These are phyloP conservation scores for Tribonema minus DNA, from an alignment of 108 stramenopile species.

Conservation along the genomic window DNA sequence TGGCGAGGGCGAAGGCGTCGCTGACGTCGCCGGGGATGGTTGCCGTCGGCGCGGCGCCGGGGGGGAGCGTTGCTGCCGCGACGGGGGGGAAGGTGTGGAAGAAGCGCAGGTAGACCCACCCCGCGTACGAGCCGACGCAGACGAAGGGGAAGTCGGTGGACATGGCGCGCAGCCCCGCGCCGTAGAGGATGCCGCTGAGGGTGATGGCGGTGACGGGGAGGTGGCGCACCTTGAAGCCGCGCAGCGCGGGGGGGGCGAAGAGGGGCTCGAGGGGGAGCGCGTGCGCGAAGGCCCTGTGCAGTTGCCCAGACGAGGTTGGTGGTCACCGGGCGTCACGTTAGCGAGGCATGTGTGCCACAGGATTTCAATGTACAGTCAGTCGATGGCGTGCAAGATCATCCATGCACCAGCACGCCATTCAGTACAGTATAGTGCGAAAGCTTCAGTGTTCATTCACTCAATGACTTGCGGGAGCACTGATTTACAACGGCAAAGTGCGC, in stretches of 20 bases:
- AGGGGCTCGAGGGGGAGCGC: neutral
- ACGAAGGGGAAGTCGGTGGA: slow-evolving; percentile 28
- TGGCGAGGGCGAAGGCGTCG: slow-evolving; percentile 9
- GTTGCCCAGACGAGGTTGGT: no score
- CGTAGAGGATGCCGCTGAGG: neutral
- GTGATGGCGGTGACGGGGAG: neutral
- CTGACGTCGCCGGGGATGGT: slow-evolving; percentile 20
- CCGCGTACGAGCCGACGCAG: slow-evolving; percentile 5
- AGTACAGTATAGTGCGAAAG: no score
- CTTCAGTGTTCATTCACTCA: no score
- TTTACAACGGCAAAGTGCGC: no score
- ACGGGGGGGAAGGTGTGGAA: neutral
- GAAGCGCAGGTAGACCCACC: slow-evolving; percentile 38
- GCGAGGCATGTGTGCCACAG: no score
- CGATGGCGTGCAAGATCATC: no score
- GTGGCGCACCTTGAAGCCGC: neutral
- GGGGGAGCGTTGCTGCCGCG: neutral
- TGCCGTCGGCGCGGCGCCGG: no score
- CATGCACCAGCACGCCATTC: no score
- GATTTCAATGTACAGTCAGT: no score
- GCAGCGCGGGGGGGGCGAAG: neutral
- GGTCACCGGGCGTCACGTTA: no score
- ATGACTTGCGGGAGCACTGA: no score
- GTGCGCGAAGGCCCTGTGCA: neutral
- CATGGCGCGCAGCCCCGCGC: neutral